Base-by-base conservation (phyloP, 192 early-diverging fungal species). In the Coemansia erecta region DNA sequence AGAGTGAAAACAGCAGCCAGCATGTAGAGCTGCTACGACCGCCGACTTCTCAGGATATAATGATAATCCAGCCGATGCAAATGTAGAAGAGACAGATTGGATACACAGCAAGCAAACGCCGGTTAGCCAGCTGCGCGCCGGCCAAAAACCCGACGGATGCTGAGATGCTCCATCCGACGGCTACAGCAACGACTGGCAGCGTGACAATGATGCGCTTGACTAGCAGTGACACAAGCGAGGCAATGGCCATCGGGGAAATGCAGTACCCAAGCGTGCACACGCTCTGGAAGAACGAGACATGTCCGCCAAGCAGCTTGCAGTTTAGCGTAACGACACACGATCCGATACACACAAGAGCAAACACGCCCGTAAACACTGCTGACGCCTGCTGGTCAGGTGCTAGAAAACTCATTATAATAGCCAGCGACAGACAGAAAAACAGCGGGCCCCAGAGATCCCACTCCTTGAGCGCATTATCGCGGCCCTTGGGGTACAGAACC, bases 381-480 rank as follows among this genome's bases (percentile, higher is more conserved):
- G 94, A 85, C 18, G 87, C 85, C 82, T 98, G 95, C 55, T 86
- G 86, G 11, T 70, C 76, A 7, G 87, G 85, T 21, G 93, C 94
- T 49, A 83, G 82, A 31, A 92, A 68, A 68, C 86, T 88, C 81
- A 98, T 80, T 4, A 87, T 89, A 42, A 94, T 84, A 1, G 96
- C 94, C 55, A 98, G 76, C 9, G 85, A 81, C 44, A 98, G 81
- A 58, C 96, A 98, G 59, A 98, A 87, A 56, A 98, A 82, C 45
- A 98, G 80, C 28, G 96, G 96, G 19, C 96, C 96, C 95, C 95
- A 98, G 10, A 94, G 79, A 74, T 96, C 94, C 95, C 94, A 92
- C 71, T 72, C 59, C 47, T 66, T 58, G 11, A 79, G 55, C 14
- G 70, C 64, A 39, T 77, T 66, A 45, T 75, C 66, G 56, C 70